These are phyloP conservation scores for Coniochaeta sp. DNA, from an alignment of 2,329 filamentous ascomycete species.

Conservation along the genomic window DNA sequence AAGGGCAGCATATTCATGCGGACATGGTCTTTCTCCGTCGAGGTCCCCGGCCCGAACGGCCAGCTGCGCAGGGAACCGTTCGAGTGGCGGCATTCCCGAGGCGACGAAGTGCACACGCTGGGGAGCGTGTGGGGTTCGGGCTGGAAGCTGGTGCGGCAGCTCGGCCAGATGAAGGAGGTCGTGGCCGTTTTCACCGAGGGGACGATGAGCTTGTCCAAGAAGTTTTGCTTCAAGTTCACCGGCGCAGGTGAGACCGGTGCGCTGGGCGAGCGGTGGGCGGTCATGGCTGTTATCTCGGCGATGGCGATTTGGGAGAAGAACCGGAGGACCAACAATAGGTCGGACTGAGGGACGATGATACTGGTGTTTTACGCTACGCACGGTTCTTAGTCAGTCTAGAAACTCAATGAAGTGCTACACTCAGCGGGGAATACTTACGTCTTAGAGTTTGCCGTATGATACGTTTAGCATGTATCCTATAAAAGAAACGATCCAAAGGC, in stretches of 20 bases:
- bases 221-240: constrained; percentile 30
- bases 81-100: constrained; percentile 33
- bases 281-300: constrained; percentile 33
- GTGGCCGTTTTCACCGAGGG: constrained; percentile 29
- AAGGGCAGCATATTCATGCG: constrained; percentile 8
- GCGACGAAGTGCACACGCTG: constrained; percentile 24
- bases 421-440: too few relatives aligned
- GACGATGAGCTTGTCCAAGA: constrained; percentile 23
- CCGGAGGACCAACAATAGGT: neutral
- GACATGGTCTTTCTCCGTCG: constrained; percentile 25
- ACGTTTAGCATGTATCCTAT: too few relatives aligned
- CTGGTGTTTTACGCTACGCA: neutral
- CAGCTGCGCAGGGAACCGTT: constrained; percentile 24
- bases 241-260: constrained; percentile 28
- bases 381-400: too few relatives aligned
- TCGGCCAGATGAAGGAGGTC: constrained; percentile 30
- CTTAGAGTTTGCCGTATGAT: too few relatives aligned
- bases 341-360: neutral
- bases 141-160: constrained; percentile 34
- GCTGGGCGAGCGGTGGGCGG: constrained; percentile 32
- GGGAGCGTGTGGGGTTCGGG: constrained; percentile 21
- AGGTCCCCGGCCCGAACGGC: constrained; percentile 18
- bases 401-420: too few relatives aligned
- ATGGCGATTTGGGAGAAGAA: constrained; percentile 19
- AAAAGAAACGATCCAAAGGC: too few relatives aligned